phyloP scores from a whole-genome alignment of 768 basidiomycete genomes.

The Suillus tomentosus region DNA sequence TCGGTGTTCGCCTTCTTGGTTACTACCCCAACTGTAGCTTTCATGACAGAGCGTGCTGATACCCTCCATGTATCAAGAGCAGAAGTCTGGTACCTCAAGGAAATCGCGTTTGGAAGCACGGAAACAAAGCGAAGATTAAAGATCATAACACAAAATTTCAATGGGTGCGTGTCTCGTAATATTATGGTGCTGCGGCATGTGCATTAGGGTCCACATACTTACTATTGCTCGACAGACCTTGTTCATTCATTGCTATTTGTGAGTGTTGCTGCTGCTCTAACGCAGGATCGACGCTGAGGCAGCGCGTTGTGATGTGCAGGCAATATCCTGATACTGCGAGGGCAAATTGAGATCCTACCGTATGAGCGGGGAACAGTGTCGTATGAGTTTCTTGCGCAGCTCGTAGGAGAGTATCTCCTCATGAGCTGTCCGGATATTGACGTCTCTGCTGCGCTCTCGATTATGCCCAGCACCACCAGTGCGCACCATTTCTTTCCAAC shows the following conservation, averaged over 20 bases:
- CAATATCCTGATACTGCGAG: slow-evolving; percentile 88
- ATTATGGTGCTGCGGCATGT: background rate
- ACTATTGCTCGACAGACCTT: slow-evolving; percentile 56
- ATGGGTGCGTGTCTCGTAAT: slow-evolving; percentile 56
- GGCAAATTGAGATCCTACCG: slow-evolving; percentile 73
- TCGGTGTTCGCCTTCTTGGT: background rate
- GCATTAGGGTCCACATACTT: background rate
- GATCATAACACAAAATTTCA: slow-evolving; percentile 83
- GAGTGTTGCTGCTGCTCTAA: slow-evolving; percentile 22
- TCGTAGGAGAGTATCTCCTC: slow-evolving; percentile 83
- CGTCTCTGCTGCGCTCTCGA: slow-evolving; percentile 32
- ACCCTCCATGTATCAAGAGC: slow-evolving; percentile 31
- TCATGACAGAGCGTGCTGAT: slow-evolving; percentile 21
- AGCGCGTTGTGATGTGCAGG: slow-evolving; percentile 41
- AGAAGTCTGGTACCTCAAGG: slow-evolving; percentile 81
- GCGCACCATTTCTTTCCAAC: slow-evolving; percentile 29
- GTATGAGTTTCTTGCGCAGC: slow-evolving; percentile 82
- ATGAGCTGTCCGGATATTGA: slow-evolving; percentile 48
- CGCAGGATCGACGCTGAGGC: background rate
- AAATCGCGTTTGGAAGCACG: slow-evolving; percentile 51
- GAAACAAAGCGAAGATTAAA: slow-evolving; percentile 40
- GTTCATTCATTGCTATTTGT: slow-evolving; percentile 92
- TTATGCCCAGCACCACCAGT: slow-evolving; percentile 72
- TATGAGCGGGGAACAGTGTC: slow-evolving; percentile 67
- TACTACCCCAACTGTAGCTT: background rate